Evolutionary conservation across 768 basidiomycete species (phyloP), one percentile per base, ranked within the genome.

Genomic region (Albatrellus ellisii): DNA sequence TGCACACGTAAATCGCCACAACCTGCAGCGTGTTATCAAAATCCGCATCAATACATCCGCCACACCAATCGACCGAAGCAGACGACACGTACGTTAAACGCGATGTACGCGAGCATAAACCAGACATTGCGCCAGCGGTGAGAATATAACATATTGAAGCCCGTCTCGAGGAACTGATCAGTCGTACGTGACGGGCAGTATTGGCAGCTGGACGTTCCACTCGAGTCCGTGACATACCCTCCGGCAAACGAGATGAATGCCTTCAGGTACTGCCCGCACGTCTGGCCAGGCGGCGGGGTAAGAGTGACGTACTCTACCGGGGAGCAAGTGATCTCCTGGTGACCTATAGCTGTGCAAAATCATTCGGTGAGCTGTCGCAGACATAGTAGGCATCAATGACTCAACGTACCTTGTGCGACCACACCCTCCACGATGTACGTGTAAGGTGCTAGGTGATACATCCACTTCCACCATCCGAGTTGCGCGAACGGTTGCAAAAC

Each of bases 131-230:
- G 58, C 69, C 71, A 75, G 27, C 58, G 59, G 37, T 68, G 57
- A 46, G 61, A 46, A 46, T 79, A 86, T 35, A 56, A 64, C 25
- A 85, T 78, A 49, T 77, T 79, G 59, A 86, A 81, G 46, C 51
- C 61, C 7, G 49, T 46, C 3, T 51, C 59, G 39, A 84, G 59
- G 63, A 73, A 83, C 31, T 66, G 55, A 54, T 86, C 77, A 0
- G 79, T 75, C 0, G 67, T 68, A n/a, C 63, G 54, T 27, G 66
- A 63, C 3, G 74, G 57, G 52, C 86, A 89, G 59, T 70, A 74
- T 26, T 57, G 46, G 56, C 76, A 77, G 12, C 48, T 50, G 4
- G 53, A 52, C 2, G 59, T 59, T 0, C 62, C 64, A 18, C 53
- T 40, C 0, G 65, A 58, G 44, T 73, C 62, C 20, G 57, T 32